These are phyloP conservation scores for Rhypophila decipiens DNA, from an alignment of 495 filamentous ascomycete species.

Conservation along the genomic window DNA sequence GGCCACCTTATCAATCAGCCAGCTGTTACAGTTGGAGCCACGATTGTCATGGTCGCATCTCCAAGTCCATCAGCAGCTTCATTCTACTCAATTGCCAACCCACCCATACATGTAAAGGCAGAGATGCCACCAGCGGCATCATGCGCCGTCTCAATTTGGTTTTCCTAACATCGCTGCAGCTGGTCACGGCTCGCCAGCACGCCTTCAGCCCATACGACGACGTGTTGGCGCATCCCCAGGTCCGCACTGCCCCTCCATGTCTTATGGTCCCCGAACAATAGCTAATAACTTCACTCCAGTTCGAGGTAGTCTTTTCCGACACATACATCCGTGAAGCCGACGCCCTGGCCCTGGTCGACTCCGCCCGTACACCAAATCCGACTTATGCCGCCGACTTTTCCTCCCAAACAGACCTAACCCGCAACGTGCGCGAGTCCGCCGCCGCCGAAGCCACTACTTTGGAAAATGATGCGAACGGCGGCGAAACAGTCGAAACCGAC, in stretches of 20 bases:
- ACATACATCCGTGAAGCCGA: conserved; percentile 65
- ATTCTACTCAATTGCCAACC: background rate
- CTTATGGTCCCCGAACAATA: background rate
- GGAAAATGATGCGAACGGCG: conserved; percentile 4
- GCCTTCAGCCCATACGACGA: conserved; percentile 74
- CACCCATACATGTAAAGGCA: conserved; percentile 21
- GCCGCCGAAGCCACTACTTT: conserved; percentile 17
- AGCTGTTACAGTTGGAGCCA: background rate
- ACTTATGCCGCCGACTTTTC: conserved; percentile 27
- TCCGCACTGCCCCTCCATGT: conserved; percentile 29
- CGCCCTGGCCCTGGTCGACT: conserved; percentile 53
- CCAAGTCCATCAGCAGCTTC: background rate
- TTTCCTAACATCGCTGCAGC: conserved; percentile 33
- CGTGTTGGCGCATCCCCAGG: conserved; percentile 85
- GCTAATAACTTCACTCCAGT: conserved; percentile 42
- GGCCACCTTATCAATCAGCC: conserved; percentile 19
- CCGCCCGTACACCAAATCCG: conserved; percentile 15
- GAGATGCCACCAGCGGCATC: conserved; percentile 31
- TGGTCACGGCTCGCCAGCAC: conserved; percentile 36
- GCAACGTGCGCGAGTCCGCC: conserved; percentile 24
- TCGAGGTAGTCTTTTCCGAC: conserved; percentile 73
- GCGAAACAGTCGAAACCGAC: conserved; percentile 8
- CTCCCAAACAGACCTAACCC: conserved; percentile 30
- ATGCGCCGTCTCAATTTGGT: conserved; percentile 44
- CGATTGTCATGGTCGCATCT: background rate